Evolutionary conservation across 805 yeast genomes (phyloP).

Genomic region (Cyberlindnera subsufficiens): DNA sequence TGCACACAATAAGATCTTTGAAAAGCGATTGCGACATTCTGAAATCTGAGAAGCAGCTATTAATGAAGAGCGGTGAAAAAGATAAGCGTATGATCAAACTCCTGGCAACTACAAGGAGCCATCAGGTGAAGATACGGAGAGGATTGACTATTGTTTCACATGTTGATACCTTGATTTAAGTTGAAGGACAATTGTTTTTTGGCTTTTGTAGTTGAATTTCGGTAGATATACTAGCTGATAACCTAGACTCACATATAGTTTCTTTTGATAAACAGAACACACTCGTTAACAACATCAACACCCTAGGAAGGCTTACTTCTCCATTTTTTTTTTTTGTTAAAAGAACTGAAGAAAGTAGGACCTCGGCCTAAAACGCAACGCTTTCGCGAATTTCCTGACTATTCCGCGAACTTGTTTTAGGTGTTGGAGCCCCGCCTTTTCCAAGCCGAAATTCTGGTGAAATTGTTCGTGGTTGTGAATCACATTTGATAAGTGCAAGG

Average conservation of each 20-base stretch:
- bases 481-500: too few relatives aligned
- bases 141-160: conserved; percentile 17
- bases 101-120: conserved; percentile 10
- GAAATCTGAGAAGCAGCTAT: conserved; percentile 6
- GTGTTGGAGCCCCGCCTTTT: too few relatives aligned
- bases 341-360: too few relatives aligned
- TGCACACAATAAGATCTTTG: conserved; percentile 17
- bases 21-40: conserved; percentile 12
- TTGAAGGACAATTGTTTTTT: conserved; percentile 28
- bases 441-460: too few relatives aligned
- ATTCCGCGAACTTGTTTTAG: too few relatives aligned
- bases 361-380: too few relatives aligned
- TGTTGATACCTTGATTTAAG: conserved; percentile 17
- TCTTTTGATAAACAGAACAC: too few relatives aligned
- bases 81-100: conserved; percentile 17
- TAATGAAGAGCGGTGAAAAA: conserved; percentile 5
- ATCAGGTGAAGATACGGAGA: conserved; percentile 13
- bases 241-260: too few relatives aligned
- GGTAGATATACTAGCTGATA: background rate
- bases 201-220: background rate
- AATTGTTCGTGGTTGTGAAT: too few relatives aligned
- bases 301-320: background rate
- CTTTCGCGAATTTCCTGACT: too few relatives aligned
- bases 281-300: too few relatives aligned
- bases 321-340: too few relatives aligned